These are phyloP conservation scores for Amaranthus hypochondriacus DNA, from an alignment of 148 eudicot genomes.

Conservation along the genomic window DNA sequence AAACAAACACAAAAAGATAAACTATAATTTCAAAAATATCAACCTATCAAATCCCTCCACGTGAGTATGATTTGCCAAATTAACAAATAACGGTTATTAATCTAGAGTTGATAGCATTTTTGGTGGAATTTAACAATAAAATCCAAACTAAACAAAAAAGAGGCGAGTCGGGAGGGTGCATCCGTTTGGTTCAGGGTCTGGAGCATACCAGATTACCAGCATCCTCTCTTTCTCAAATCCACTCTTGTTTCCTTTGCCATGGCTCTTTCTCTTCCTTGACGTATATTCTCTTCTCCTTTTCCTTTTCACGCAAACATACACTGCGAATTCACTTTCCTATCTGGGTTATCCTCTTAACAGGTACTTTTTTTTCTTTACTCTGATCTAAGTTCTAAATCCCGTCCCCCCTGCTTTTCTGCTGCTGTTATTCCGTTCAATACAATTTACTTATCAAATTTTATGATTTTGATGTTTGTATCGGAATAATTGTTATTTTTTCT, in stretches of 20 bases:
- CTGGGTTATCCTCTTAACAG: not conserved
- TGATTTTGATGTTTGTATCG: not conserved
- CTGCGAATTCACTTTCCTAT: constrained; percentile 5
- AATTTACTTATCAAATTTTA: not conserved
- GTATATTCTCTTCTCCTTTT: not conserved
- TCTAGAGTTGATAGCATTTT: no score
- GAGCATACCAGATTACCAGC: not conserved
- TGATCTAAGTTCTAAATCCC: constrained; percentile 1
- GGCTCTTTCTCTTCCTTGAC: constrained; percentile 3
- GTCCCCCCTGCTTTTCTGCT: not conserved
- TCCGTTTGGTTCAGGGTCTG: constrained; percentile 8
- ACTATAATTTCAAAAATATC: no score
- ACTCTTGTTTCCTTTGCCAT: not conserved
- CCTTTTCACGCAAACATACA: constrained; percentile 8
- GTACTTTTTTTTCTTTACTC: constrained; percentile 12
- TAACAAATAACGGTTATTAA: no score
- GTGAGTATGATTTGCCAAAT: no score
- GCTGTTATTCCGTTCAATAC: not conserved
- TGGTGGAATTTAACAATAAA: not conserved
- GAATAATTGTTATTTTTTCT: not conserved
- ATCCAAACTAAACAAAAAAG: constrained; percentile 1
- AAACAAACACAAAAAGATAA: no score
- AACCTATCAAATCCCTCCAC: no score
- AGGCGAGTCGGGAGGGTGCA: not conserved
- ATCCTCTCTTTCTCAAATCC: not conserved